phyloP scores from a whole-genome alignment of 2,329 filamentous ascomycete species.

The Ceratocystis cubensis region DNA sequence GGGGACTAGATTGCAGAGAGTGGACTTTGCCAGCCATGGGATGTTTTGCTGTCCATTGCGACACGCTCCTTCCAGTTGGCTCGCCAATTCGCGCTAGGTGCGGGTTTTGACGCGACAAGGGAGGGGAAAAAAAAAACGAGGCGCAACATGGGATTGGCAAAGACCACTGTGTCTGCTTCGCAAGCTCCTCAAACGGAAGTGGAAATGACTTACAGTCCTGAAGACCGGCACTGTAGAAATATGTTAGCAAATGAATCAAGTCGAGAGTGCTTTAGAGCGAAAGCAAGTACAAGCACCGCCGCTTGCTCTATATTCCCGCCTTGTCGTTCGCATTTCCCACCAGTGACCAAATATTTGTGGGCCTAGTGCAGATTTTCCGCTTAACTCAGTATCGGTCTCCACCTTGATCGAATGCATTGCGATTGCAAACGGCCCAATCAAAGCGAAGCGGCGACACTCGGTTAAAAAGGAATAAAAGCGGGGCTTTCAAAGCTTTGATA shows the following conservation, averaged over 20 bases:
- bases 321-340: neutral
- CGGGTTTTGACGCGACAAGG: neutral
- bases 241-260: slow-evolving; percentile 10
- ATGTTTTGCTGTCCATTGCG: neutral
- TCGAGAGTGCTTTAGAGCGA: neutral
- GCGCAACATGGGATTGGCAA: neutral
- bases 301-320: neutral
- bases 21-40: neutral
- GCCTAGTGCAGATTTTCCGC: neutral
- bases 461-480: neutral
- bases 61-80: neutral
- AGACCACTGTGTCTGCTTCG: neutral
- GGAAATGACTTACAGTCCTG: slow-evolving; percentile 20
- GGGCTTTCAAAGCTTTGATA: neutral
- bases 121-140: neutral
- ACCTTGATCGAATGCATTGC: neutral
- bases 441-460: slow-evolving; percentile 11
- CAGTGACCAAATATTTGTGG: neutral
- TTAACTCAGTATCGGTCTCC: neutral
- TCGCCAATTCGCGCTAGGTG: slow-evolving; percentile 8
- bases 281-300: neutral
- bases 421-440: slow-evolving; percentile 2
- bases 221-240: slow-evolving; percentile 20
- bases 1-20: neutral
- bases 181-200: too few species aligned